Percentiles rank a stretch among this genome's conserved stretches.
Conservation (phyloP, 2,329 filamentous ascomycete species). For the Colletotrichum orbiculare region DNA sequence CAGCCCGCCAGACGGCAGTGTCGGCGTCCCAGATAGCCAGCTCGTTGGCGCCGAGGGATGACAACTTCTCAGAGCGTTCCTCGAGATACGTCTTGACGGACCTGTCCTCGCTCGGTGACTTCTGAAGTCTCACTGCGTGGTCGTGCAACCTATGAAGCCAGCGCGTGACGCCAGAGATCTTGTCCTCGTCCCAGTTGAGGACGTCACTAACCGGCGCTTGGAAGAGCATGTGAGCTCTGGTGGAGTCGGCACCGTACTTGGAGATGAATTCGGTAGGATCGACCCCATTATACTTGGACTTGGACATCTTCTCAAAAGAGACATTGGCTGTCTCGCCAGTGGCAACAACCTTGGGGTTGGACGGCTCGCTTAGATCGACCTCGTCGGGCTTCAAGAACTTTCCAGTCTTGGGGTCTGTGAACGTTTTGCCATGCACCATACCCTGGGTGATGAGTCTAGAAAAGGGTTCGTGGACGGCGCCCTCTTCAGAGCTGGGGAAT, state of each 20-base stretch:
- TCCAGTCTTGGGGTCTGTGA: conserved; percentile 77
- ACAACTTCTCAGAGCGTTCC: conserved; percentile 44
- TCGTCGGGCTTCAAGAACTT: conserved; percentile 82
- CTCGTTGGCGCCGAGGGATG: conserved; percentile 43
- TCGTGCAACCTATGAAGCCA: conserved; percentile 80
- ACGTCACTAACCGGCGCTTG: conserved; percentile 86
- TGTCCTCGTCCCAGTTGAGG: conserved; percentile 87
- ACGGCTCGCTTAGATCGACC: conserved; percentile 70
- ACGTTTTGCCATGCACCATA: conserved; percentile 93
- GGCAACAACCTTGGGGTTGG: conserved; percentile 69
- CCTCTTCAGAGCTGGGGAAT: conserved; percentile 52
- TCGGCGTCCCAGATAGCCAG: conserved; percentile 55
- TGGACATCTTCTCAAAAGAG: conserved; percentile 92
- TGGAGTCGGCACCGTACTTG: conserved; percentile 84
- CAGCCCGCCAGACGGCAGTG: conserved; percentile 68
- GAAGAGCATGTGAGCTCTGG: conserved; percentile 88
- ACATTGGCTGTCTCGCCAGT: conserved; percentile 70
- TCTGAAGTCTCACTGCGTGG: conserved; percentile 54
- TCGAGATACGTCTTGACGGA: conserved; percentile 49
- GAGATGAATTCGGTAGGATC: conserved; percentile 80
- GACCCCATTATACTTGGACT: conserved; percentile 93
- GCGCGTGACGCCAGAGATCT: conserved; percentile 82
- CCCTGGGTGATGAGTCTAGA: conserved; percentile 86
- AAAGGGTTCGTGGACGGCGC: conserved; percentile 76
- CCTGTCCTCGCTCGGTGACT: conserved; percentile 17